phyloP scores from a whole-genome alignment of 1,139 yeast species.

The Geotrichum phurueaensis region DNA sequence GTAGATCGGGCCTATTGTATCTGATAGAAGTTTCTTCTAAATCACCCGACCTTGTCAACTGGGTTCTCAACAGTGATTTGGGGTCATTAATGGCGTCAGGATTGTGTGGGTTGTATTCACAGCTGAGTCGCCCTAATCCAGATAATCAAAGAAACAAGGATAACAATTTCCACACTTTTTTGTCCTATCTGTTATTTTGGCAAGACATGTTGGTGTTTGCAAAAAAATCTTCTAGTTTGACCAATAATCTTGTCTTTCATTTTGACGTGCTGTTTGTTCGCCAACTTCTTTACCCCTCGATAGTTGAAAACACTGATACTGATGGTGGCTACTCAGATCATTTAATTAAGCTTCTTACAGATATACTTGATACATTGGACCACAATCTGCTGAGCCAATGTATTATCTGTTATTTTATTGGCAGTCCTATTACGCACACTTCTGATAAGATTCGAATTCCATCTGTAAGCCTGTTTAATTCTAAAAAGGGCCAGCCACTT shows the following conservation, averaged over 20 bases:
- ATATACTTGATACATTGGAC: constrained; percentile 27
- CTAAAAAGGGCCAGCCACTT: constrained; percentile 18
- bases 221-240: constrained; percentile 19
- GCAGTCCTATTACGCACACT: constrained; percentile 11
- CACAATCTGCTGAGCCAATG: constrained; percentile 27
- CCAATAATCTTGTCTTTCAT: constrained; percentile 24
- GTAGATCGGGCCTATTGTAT: constrained; percentile 32
- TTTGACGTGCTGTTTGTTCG: constrained; percentile 30
- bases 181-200: constrained; percentile 31
- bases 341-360: constrained; percentile 12
- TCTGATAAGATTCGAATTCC: constrained; percentile 4
- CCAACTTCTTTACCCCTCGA: constrained; percentile 30
- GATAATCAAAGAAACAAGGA: constrained; percentile 2
- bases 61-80: constrained; percentile 31
- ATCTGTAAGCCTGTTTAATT: constrained; percentile 10
- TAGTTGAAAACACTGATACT: constrained; percentile 25
- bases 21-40: constrained; percentile 27
- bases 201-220: constrained; percentile 30
- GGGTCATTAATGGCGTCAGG: constrained; percentile 33
- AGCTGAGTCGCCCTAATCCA: constrained; percentile 17
- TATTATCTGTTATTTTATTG: constrained; percentile 26
- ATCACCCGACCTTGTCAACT: constrained; percentile 24
- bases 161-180: constrained; percentile 22
- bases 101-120: constrained; percentile 32
- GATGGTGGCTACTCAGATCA: constrained; percentile 20